Evolutionary conservation across 805 yeast genomes (phyloP).

Genomic region (Barnettozyma populi): DNA sequence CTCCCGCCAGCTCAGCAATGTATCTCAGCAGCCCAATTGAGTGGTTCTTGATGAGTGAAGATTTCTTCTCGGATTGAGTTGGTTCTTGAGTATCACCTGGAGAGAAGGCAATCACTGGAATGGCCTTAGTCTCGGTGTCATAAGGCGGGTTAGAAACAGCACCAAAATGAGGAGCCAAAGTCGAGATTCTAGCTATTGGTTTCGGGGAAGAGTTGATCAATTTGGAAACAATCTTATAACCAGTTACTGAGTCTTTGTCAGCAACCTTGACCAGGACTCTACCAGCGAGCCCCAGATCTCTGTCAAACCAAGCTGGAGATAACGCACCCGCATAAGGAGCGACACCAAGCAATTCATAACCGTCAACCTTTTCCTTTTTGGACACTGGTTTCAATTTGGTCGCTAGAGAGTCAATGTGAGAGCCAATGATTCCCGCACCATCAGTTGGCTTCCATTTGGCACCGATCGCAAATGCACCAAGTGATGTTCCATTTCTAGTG

Average conservation of each 20-base stretch:
- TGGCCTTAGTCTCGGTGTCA: conserved; percentile 70
- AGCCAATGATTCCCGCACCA: conserved; percentile 66
- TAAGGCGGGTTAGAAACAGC: conserved; percentile 61
- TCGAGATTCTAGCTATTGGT: conserved; percentile 77
- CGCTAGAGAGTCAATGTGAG: conserved; percentile 73
- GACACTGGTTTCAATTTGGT: conserved; percentile 70
- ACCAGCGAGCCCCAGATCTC: conserved; percentile 85
- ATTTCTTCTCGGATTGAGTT: conserved; percentile 51
- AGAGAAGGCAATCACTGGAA: conserved; percentile 68
- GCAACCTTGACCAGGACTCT: conserved; percentile 50
- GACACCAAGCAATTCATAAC: conserved; percentile 73
- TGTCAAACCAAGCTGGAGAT: conserved; percentile 67
- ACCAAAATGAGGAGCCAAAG: conserved; percentile 87
- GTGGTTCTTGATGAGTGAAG: conserved; percentile 70
- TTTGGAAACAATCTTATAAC: conserved; percentile 33
- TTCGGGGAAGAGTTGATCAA: conserved; percentile 55
- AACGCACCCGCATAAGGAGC: conserved; percentile 81
- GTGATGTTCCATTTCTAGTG: conserved; percentile 58
- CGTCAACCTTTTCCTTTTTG: conserved; percentile 54
- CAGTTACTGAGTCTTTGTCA: conserved; percentile 24
- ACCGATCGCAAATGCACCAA: conserved; percentile 70
- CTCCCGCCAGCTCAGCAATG: conserved; percentile 55
- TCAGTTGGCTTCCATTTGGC: conserved; percentile 54
- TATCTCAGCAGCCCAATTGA: conserved; percentile 62
- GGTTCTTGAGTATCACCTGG: conserved; percentile 37